Evolutionary conservation across 192 early-diverging fungal genomes (phyloP), one percentile per base, ranked within the genome.

Genomic region (Coemansia interrupta): DNA sequence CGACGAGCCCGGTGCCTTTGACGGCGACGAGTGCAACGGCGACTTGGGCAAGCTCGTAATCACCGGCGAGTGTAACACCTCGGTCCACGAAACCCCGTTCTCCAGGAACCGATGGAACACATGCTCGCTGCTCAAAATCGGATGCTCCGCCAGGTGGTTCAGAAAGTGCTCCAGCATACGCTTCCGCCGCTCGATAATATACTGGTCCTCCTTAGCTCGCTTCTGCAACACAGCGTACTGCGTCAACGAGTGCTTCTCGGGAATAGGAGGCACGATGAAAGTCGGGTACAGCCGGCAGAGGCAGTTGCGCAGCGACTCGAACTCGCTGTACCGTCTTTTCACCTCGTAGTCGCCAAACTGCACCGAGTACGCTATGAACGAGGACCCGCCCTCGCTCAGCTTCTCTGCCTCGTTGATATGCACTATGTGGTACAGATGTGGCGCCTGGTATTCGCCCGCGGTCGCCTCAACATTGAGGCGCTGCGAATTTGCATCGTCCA

Each of bases 71-170:
- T 89, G 85, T 30, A 89, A 63, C 14, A 91, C 81, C 65, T 90
- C 86, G 40, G 83, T 76, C 90, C 90, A 91, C 54, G 85, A 78
- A 20, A 85, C 85, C 6, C 83, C 87, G 18, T 66, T 71, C 66
- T 98, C 94, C 60, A 99, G 72, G 68, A 99, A 99, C 38, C 86
- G 68, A 64, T 99, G 96, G 70, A 97, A 87, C 36, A 93, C 83
- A 66, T 97, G 94, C 52, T 92, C 92, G 58, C 85, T 79, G 13
- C 87, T 82, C 41, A 99, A 66, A 57, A 90, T 85, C 26, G 93
- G 91, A 80, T 99, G 93, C 61, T 84, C 86, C 3, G 86, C 90
- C 41, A 97, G 64, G 38, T 94, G 85, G 68, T 97, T 97, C 60
- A 99, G 70, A 62, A 99, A 99, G 23, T 85, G 87, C 79, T 95